A percentile compares a stretch with the other conserved stretches of the same genome.
Conservation (phyloP, 1,284 basidiomycete species). For the Abortiporus biennis region DNA sequence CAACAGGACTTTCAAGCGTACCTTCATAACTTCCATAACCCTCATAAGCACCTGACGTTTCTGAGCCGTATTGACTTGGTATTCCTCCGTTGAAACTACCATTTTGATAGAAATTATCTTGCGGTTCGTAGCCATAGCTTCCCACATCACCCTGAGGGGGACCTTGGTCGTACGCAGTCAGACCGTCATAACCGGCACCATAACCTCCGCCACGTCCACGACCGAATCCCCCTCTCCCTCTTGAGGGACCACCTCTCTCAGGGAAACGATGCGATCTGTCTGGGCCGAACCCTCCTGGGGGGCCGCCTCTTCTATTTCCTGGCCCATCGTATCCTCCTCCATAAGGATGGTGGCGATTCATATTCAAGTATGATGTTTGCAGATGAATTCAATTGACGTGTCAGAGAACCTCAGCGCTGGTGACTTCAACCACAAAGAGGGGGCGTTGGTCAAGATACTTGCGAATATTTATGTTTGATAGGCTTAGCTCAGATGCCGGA, state of each 20-base stretch:
- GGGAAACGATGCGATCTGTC: constrained; percentile 65
- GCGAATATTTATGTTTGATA: not conserved
- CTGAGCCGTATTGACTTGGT: constrained; percentile 37
- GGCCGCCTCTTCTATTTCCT: constrained; percentile 53
- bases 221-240: constrained; percentile 52
- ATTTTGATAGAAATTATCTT: constrained; percentile 66
- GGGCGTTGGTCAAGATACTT: not conserved
- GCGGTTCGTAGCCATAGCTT: constrained; percentile 60
- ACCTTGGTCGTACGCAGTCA: constrained; percentile 56
- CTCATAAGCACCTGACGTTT: constrained; percentile 43
- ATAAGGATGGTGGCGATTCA: constrained; percentile 89
- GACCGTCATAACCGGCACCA: constrained; percentile 46
- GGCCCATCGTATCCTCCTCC: constrained; percentile 59
- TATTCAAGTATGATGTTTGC: constrained; percentile 26
- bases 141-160: constrained; percentile 52
- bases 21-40: constrained; percentile 68
- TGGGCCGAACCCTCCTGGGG: constrained; percentile 57
- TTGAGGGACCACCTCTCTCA: constrained; percentile 50
- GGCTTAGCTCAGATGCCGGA: constrained; percentile 9
- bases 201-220: constrained; percentile 45
- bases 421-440: constrained; percentile 4
- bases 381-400: constrained; percentile 6
- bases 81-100: constrained; percentile 37
- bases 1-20: constrained; percentile 54
- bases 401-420: constrained; percentile 12